Evolutionary conservation across 2,329 filamentous ascomycete species (phyloP), one percentile per base, ranked within the genome.

Genomic region (Aspergillus tubingensis): DNA sequence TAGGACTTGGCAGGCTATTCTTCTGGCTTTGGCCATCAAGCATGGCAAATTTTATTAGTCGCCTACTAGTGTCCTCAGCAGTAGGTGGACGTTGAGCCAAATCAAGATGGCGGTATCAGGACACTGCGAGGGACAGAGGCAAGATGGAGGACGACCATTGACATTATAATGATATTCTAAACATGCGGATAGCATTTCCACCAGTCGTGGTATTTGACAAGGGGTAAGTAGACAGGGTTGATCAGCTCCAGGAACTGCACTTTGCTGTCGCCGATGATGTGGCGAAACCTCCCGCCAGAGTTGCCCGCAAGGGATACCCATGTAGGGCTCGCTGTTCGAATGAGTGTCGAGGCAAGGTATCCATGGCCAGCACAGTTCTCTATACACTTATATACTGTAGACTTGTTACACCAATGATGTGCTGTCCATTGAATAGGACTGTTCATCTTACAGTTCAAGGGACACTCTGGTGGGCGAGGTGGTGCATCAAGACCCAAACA

Each of bases 21-120:
- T 11, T 3, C 8, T 1, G 8, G 10, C 3, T 4, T 3, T 30
- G 11, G 30, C 10, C 30, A 32, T 11, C 2, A 32, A 11, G 11
- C 0, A 11, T 3, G 1, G 30, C 30, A 11, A 11, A 10, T 32
- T 3, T 1, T 4, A 3, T 1, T 1, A 32, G 30, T 32, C 3
- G 30, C 30, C 10, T 1, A 32, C 11, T 30, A 32, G 5, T 0
- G 30, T 32, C 8, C 3, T 32, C 30, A 11, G 30, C 30, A 11
- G 30, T 5, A 32, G 27, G 30, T 32, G 30, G 4, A 10, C 10
- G 7, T 10, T 11, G 4, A 32, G 30, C 30, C 30, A 4, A 11
- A 32, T 32, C 2, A 7, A 11, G 41, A 44, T 44, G 41, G 39
- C 41, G 19, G 13, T 10, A 32, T 32, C 30, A 32, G 10, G 30